Evolutionary conservation across 2,329 filamentous ascomycete genomes (phyloP), one percentile per base, ranked within the genome.

Genomic region (Calonectria naviculata): DNA sequence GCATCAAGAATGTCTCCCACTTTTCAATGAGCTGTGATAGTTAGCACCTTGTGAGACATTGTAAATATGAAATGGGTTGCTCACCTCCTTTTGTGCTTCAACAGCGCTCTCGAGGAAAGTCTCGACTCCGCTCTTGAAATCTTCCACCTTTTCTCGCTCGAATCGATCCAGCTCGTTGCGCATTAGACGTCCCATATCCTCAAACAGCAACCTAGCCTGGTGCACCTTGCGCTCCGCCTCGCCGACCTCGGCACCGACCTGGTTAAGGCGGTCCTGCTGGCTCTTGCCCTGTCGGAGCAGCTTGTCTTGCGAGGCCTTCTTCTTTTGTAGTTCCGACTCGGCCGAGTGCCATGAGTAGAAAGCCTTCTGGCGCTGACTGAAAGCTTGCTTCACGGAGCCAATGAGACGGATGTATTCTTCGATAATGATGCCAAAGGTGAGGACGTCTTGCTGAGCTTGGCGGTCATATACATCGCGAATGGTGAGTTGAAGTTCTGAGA

Each of bases 331-430:
- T 80, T 98, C 96, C 5, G 93, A 93, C 81, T 99, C 97, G 9
- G 97, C 95, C 4, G 90, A 86, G 81, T 98, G 95, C 96, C 97
- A 99, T 49, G 93, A 92, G 81, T 98, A 94, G 81, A 97, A 99
- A 1, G 95, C 94, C 83, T 98, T 98, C 82, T 99, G 97, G 68
- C 97, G 92, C 83, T 98, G 95, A 41, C 89, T 86, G 80, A 99
- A 99, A 0, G 97, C 94, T 72, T 93, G 94, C 87, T 99, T 99
- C 71, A 98, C 94, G 67, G 94, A 97, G 36, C 95, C 95, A 77
- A 99, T 98, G 49, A 99, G 85, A 6, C 97, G 94, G 77, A 99
- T 97, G 84, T 99, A 99, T 84, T 99, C 97, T 75, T 99, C 97
- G 73, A 99, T 95, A 49, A 97, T 97, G 80, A 98, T 98, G 42